Conservation (phyloP, 345 rosid genomes). For the Anacardium occidentale region DNA sequence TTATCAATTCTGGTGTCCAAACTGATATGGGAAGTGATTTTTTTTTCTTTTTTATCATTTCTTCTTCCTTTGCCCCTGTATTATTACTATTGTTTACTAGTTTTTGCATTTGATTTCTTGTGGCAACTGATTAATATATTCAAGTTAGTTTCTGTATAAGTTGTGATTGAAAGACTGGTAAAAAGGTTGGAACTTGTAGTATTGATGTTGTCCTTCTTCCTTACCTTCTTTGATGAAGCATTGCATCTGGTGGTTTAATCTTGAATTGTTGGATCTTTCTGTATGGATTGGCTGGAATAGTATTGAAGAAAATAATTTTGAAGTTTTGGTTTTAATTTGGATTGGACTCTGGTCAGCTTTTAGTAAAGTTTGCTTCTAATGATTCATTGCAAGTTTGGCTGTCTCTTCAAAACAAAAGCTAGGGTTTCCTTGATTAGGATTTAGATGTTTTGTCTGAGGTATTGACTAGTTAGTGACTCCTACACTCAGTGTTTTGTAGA, state of each 20-base stretch:
- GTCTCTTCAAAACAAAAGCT: no score
- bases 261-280: neutral
- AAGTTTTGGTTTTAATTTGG: no score
- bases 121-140: neutral
- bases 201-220: slow-evolving; percentile 2
- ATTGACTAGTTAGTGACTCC: no score
- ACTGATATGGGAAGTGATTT: neutral
- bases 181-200: neutral
- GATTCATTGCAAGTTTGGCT: no score
- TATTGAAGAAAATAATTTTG: neutral
- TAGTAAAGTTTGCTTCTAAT: no score
- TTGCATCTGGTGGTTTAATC: neutral
- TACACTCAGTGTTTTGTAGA: no score
- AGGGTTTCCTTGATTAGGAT: no score
- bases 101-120: neutral
- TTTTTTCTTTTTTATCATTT: neutral
- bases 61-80: neutral
- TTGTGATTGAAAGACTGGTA: neutral
- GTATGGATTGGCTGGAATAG: neutral
- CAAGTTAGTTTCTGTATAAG: neutral
- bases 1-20: neutral
- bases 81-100: neutral
- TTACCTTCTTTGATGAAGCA: neutral
- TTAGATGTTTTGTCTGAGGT: no score
- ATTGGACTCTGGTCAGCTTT: no score